Base-by-base conservation (phyloP, 345 rosid species). In the Aethionema arabicum region DNA sequence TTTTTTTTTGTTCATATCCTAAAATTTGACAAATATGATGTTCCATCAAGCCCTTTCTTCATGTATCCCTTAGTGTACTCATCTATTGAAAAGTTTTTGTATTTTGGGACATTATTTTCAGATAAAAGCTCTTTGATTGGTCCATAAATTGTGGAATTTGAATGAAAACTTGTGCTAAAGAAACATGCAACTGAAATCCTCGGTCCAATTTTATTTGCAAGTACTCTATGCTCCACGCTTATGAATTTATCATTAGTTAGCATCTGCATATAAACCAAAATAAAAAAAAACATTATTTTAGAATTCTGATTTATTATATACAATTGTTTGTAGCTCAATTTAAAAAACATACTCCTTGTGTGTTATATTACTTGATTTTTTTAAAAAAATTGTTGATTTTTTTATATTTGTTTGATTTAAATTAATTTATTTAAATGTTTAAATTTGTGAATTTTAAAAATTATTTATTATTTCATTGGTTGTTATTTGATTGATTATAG, bases 141-240 rank as follows among this genome's bases (percentile, higher is more conserved):
- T 49, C 85, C 83, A 32, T 74, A 76, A 32, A 59, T 9, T 33
- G 41, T 65, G 1, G 55, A 8, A 7, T 42, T 56, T 8, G 57
- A 11, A 32, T 11, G 13, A 15, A 58, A 4, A 21, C 50, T 41
- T 13, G 57, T 5, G 45, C 56, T 58, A 32, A 79, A 75, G 39
- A 82, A 82, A 65, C 69, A 15, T 3, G 80, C 78, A 4, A 79
- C 74, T n/a, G 82, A 79, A 0, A 82, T 52, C 63, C 78, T 66
- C 0, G 75, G 77, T 2, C 73, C 72, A 11, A 3, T 59, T n/a
- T 5, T 47, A 10, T 64, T 79, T 1, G 72, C 67, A 38, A 75
- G 29, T 5, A 74, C 86, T 35, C 80, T 73, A 43, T 77, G 84
- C 9, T 63, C 29, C 0, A 38, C 74, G 8, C 82, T 78, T 50